Conservation (phyloP, 1,284 basidiomycete genomes). For the Ganoderma leucocontextum region DNA sequence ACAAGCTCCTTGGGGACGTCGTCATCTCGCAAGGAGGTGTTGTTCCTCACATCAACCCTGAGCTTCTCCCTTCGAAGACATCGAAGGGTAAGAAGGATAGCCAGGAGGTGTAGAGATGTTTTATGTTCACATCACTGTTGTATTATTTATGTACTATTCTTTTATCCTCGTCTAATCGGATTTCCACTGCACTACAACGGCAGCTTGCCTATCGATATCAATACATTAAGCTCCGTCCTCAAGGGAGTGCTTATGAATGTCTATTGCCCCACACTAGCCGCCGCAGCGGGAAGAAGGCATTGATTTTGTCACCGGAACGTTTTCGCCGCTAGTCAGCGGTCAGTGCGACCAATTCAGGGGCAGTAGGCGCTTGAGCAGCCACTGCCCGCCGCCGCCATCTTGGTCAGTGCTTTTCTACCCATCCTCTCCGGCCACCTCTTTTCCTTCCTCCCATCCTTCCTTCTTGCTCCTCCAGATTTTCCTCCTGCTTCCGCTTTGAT, state of each 20-base stretch:
- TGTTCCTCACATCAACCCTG: conserved; percentile 66
- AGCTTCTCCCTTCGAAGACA: conserved; percentile 65
- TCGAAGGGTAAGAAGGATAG: conserved; percentile 51
- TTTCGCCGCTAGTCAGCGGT: not conserved
- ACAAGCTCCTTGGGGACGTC: conserved; percentile 80
- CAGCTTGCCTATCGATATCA: no score
- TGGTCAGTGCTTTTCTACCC: no score
- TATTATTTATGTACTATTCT: conserved; percentile 43
- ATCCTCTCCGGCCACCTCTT: not conserved
- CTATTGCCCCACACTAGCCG: not conserved
- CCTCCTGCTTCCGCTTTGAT: no score
- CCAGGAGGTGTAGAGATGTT: conserved; percentile 46
- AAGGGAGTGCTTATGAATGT: not conserved
- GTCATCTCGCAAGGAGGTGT: conserved; percentile 92
- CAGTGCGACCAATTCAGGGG: not conserved
- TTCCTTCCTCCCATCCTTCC: not conserved
- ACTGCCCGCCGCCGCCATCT: conserved; percentile 5
- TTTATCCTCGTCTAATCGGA: conserved; percentile 34
- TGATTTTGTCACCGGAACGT: conserved; percentile 1
- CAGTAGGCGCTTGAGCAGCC: not conserved
- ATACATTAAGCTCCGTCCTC: not conserved
- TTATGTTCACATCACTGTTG: conserved; percentile 33
- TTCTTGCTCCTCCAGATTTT: not conserved
- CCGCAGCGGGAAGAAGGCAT: not conserved
- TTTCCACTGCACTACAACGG: conserved; percentile 8